These are phyloP conservation scores for Rhododendron mucronatum DNA, from an alignment of 148 eudicot species.

Conservation along the genomic window DNA sequence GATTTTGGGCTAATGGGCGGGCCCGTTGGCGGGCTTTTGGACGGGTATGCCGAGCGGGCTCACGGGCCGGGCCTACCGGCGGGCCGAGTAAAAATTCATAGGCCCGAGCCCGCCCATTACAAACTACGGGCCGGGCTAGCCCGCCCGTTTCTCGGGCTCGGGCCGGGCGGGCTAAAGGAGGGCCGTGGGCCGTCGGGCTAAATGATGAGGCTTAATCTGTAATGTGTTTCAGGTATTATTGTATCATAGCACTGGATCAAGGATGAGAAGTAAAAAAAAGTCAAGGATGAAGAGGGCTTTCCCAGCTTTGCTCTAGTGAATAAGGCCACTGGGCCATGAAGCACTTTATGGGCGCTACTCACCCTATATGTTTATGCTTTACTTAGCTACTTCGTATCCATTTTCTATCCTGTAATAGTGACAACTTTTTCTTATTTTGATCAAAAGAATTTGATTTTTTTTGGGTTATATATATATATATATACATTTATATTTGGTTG, in stretches of 20 bases:
- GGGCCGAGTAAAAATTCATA: too few species aligned
- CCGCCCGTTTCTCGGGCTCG: too few species aligned
- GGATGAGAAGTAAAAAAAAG: conserved; percentile 74
- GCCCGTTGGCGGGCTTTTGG: too few species aligned
- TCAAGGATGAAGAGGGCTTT: conserved; percentile 75
- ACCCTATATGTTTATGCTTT: conserved; percentile 52
- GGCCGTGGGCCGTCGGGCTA: too few species aligned
- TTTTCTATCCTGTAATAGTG: neutral
- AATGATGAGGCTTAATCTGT: neutral
- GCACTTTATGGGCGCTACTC: conserved; percentile 61
- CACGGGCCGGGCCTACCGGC: too few species aligned
- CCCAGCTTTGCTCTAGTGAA: conserved; percentile 77
- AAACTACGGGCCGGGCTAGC: too few species aligned
- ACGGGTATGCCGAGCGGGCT: too few species aligned
- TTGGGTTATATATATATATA: neutral
- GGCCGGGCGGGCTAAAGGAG: too few species aligned
- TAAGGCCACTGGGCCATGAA: conserved; percentile 75
- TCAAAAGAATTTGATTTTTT: neutral
- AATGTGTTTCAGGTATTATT: neutral
- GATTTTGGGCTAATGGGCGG: too few species aligned
- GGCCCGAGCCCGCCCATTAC: too few species aligned
- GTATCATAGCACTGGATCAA: conserved; percentile 66
- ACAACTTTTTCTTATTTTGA: neutral
- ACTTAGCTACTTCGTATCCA: neutral
- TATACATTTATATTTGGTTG: neutral